These are phyloP conservation scores for Uromyces viciae-fabae DNA, from an alignment of 1,284 basidiomycete genomes.

Conservation along the genomic window DNA sequence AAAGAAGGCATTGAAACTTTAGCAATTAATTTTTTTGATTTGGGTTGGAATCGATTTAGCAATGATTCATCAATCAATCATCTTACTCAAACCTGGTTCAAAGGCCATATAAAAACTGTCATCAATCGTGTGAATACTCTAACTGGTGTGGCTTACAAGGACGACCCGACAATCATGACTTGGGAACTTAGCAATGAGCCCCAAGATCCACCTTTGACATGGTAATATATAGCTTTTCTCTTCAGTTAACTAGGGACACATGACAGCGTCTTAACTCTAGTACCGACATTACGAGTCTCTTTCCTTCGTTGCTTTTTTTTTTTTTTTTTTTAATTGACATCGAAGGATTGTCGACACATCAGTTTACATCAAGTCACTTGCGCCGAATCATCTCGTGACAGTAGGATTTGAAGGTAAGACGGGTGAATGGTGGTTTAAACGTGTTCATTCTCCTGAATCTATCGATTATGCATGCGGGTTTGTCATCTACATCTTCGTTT, in stretches of 20 bases:
- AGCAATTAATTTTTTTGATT: neutral
- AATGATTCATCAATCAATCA: slow-evolving; percentile 37
- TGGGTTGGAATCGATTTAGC: slow-evolving; percentile 10
- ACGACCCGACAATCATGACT: slow-evolving; percentile 50
- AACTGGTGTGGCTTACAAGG: slow-evolving; percentile 48
- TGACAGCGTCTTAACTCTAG: neutral
- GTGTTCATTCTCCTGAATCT: slow-evolving; percentile 45
- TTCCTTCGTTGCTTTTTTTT: neutral
- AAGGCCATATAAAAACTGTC: slow-evolving; percentile 47
- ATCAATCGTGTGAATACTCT: slow-evolving; percentile 49
- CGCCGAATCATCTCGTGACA: slow-evolving; percentile 49
- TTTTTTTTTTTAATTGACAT: neutral
- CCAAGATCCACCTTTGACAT: slow-evolving; percentile 44
- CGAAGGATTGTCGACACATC: slow-evolving; percentile 48
- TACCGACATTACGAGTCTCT: too few species aligned
- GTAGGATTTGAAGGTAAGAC: slow-evolving; percentile 50
- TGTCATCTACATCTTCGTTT: neutral
- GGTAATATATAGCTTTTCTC: neutral
- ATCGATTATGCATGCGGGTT: slow-evolving; percentile 48
- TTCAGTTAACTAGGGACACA: neutral
- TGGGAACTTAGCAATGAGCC: slow-evolving; percentile 51
- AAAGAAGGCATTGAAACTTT: neutral
- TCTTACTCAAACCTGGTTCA: slow-evolving; percentile 39
- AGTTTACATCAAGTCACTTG: slow-evolving; percentile 47
- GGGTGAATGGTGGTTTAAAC: slow-evolving; percentile 49